Evolutionary conservation across 2,329 filamentous ascomycete species (phyloP), one percentile per base, ranked within the genome.

Genomic region (Diaporthe caulivora): DNA sequence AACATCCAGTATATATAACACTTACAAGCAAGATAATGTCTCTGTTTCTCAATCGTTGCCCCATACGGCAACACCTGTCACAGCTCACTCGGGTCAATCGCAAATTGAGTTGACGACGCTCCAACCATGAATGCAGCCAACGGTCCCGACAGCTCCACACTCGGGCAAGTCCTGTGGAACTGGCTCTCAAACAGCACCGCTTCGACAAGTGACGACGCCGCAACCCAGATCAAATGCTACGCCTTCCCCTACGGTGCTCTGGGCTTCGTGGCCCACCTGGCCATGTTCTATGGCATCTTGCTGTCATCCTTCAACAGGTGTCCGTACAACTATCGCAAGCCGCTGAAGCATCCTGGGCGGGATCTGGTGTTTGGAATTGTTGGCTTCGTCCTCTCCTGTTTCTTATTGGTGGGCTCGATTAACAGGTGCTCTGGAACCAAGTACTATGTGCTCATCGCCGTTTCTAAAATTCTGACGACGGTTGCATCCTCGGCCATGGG

Each of bases 251-350:
- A 62, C 9, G 68, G 51, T 1, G 0, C 13, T 2, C 44, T 70
- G 5, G 68, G 68, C 18, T 60, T 70, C 26, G n/a, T 57, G 15
- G 53, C 68, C 21, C 68, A 70, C 26, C 18, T 70, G 40, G 31
- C 18, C 44, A 70, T 51, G 53, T 70, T 62, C 53, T 58, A 58
- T 17, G 53, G 68, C 44, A 62, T 70, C 2, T n/a, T 21, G 18
- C 3, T 47, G 6, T 42, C 55, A 9, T 57, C 54, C 24, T 34
- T 49, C 29, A 44, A 55, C 42, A 47, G 24, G n/a, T 44, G 68
- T 11, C 68, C 68, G 1, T 70, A 18, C 21, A 53, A 49, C n/a
- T n/a, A n/a, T 2, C 4, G 31, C 37, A 47, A 26, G 40, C 68
- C 53, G 11, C 29, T 58, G 29, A 4, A 15, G 40, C 68, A 49